Base-by-base conservation (phyloP, 2,329 filamentous ascomycete species). In the Aspergillus sp. region DNA sequence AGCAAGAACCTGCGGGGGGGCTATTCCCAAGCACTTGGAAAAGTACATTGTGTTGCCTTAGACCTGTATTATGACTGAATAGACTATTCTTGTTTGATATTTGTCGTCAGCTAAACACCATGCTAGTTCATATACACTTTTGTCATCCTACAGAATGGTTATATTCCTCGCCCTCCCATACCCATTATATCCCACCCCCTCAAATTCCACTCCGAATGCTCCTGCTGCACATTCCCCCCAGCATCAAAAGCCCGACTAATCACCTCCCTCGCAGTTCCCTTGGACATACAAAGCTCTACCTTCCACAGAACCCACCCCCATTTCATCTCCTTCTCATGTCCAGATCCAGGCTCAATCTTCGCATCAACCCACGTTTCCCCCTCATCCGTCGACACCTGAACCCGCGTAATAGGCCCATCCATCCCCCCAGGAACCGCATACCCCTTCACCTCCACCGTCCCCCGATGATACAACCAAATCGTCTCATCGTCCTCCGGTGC, bases 31-130 rank as follows among this genome's bases (percentile, higher is more conserved):
- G 72, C 83, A 88, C 62, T 68, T 97, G 63, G 81, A 87, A 66
- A 95, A 90, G 77, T 97, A 98, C 69, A 94, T 96, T 68, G 90
- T 97, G 49, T 72, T 97, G 67, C 86, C 88, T 53, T 95, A 63
- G 8, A 12, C 26, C 10, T 38, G 36, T 45, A 50, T 39, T 33
- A 39, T 43, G 39, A 27, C 11, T 33, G 13, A 36, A 48, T 43
- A 43, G 45, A 47, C 32, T 30, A 29, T 9, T 39, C 1, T 31
- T n/a, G 11, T 3, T 31, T n/a, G 11, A 11, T 12, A 12, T 35
- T 13, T 7, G 12, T 32, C 8, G 31, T 40, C 8, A 4, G 6
- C 7, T 40, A 26, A 26, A 27, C 19, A 19, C 19, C 19, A 19
- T 19, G 19, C 19, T 19, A 19, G 19, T 19, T 19, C 19, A 19